Evolutionary conservation across 75 land plant genomes (phyloP), one percentile per base, ranked within the genome.

Genomic region (Picea glauca): DNA sequence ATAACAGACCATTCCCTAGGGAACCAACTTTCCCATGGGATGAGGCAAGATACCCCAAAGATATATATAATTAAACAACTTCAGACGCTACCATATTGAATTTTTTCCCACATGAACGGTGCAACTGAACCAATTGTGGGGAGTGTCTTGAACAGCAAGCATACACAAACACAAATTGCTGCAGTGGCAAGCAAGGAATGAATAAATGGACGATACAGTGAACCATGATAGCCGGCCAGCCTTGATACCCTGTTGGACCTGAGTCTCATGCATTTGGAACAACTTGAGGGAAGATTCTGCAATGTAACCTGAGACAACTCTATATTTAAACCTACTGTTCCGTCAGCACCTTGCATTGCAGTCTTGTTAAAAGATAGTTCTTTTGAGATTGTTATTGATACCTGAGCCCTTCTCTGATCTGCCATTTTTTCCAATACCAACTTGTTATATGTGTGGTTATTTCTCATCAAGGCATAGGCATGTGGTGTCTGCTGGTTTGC

Each of bases 91-190:
- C 50, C 50, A 40, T 18, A 68, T 5, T 4, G 2, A 68, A 68
- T 68, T 0, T 13, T 68, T 68, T 68, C 72, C 72, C 72, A 68
- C 72, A 12, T 68, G 72, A 68, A 68, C 8, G 72, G 72, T 7
- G 72, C 50, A 68, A 40, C n/a, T 40, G 72, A 68, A 68, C 17
- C 20, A 20, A 68, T 18, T 40, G 21, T 68, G 6, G 72, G 72
- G 46, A 46, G 74, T 70, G 50, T 46, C 54, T 70, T 70, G 80
- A 76, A 65, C 62, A 80, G 50, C 60, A 87, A 62, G 64, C 88
- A 86, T 58, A 87, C 88, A 76, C 85, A 85, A 13, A 85, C 88
- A 78, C 88, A 87, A 14, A 87, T 68, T 21, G 86, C 62, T 32
- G 86, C 88, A 11, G 77, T 77, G 32, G 86, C 78, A 62, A 87